Base-by-base conservation (phyloP, 306 rosid species). In the Adenanthera pavonina region DNA sequence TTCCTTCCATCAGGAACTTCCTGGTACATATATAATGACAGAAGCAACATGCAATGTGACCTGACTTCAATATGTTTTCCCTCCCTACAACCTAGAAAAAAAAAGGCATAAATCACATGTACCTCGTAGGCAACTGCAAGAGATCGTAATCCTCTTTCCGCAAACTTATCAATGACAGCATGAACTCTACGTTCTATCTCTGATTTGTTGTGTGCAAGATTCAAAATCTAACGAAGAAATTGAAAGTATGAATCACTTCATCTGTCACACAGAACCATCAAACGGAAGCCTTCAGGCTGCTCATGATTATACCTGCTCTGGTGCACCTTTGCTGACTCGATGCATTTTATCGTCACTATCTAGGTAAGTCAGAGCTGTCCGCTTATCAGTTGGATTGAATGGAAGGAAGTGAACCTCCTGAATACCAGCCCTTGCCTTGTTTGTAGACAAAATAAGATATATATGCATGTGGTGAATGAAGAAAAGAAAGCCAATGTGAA, bases 241-340 rank as follows among this genome's bases (percentile, higher is more conserved):
- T 43, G n/a, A 74, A 86, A 47, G 52, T 40, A 57, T 5, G 76
- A 76, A 77, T 86, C 60, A 78, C 35, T 33, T 69, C 33, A 36
- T 41, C 46, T 72, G 51, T 78, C 60, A 74, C 25, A 52, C 38
- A 69, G 77, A 73, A 83, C 74, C 62, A 76, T 35, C 7, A 80
- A 72, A 80, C 59, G 72, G 1, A 49, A 64, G 5, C 13, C 33
- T 33, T 67, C 33, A 47, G 19, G 53, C 11, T 30, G 76, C 80
- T 56, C 35, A 25, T 82, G 19, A 62, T 44, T 59, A 19, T 77
- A 94, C 98, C 97, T 94, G 98, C 82, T 94, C 98, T 2, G 97
- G 98, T 12, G 98, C 98, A 54, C 98, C 98, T 81, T 94, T 94
- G 90, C 97, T 90, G 73, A 89, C 97, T 8, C 98, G 89, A 61